phyloP scores from a whole-genome alignment of 2,329 filamentous ascomycete genomes.

The Fusarium dimerum region DNA sequence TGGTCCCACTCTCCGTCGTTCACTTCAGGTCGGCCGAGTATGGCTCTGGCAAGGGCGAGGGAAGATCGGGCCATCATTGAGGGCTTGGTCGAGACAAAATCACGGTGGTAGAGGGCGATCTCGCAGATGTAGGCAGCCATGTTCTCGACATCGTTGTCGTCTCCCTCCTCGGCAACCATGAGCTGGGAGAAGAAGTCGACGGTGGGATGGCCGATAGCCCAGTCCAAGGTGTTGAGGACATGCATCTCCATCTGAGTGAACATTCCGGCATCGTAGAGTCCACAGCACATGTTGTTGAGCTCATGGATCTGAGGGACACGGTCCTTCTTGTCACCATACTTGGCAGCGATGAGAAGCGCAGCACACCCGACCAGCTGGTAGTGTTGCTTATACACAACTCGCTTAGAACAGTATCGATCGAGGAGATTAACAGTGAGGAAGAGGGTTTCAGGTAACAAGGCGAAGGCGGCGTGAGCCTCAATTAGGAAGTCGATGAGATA shows the following conservation, averaged over 20 bases:
- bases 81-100: slow-evolving; percentile 90
- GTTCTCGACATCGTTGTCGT: slow-evolving; percentile 86
- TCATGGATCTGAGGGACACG: slow-evolving; percentile 96
- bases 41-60: slow-evolving; percentile 81
- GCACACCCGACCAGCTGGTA: slow-evolving; percentile 98
- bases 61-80: slow-evolving; percentile 89
- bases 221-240: slow-evolving; percentile 94
- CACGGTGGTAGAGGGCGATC: slow-evolving; percentile 92
- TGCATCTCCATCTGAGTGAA: slow-evolving; percentile 99
- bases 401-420: slow-evolving; percentile 95
- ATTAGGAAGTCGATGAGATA: slow-evolving; percentile 98
- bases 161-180: slow-evolving; percentile 75
- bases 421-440: slow-evolving; percentile 96
- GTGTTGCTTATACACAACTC: slow-evolving; percentile 98
- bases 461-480: slow-evolving; percentile 94
- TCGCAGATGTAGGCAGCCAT: slow-evolving; percentile 95
- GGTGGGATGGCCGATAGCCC: slow-evolving; percentile 93
- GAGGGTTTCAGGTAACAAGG: slow-evolving; percentile 88
- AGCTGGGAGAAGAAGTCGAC: slow-evolving; percentile 92
- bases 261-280: slow-evolving; percentile 98
- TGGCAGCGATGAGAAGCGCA: slow-evolving; percentile 92
- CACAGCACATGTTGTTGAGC: slow-evolving; percentile 98
- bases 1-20: slow-evolving; percentile 76
- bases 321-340: slow-evolving; percentile 99
- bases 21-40: slow-evolving; percentile 77